Evolutionary conservation across 495 filamentous ascomycete genomes (phyloP).

Genomic region (Tuber magnatum): DNA sequence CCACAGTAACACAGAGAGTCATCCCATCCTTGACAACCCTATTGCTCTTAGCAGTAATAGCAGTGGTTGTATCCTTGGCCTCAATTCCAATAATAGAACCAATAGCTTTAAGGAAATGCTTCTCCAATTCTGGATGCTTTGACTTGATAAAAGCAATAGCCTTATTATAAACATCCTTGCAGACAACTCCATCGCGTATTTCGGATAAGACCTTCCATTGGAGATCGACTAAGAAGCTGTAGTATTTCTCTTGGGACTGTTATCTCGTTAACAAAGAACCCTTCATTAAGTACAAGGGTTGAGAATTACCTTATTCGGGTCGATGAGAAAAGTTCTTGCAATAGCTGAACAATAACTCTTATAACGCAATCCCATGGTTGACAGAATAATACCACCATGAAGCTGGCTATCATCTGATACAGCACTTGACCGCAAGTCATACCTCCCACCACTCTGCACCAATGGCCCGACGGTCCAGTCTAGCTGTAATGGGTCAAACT

Average conservation of each 20-base stretch:
- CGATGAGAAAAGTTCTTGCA: slow-evolving; percentile 87
- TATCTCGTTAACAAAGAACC: slow-evolving; percentile 5
- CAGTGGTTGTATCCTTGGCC: slow-evolving; percentile 68
- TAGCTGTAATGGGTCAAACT: slow-evolving; percentile 78
- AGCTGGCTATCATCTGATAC: slow-evolving; percentile 73
- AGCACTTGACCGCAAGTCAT: slow-evolving; percentile 73
- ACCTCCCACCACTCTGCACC: slow-evolving; percentile 90
- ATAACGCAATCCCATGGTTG: slow-evolving; percentile 84
- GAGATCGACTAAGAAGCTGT: slow-evolving; percentile 79
- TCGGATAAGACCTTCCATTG: slow-evolving; percentile 83
- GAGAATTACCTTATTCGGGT: slow-evolving; percentile 65
- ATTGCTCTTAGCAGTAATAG: slow-evolving; percentile 76
- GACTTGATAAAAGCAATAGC: slow-evolving; percentile 66
- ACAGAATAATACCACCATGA: slow-evolving; percentile 87
- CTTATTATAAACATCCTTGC: slow-evolving; percentile 88
- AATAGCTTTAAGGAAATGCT: slow-evolving; percentile 82
- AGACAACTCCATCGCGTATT: slow-evolving; percentile 74
- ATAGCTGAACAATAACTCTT: slow-evolving; percentile 88
- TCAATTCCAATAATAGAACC: slow-evolving; percentile 91
- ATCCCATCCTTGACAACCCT: slow-evolving; percentile 86
- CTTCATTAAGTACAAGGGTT: background rate
- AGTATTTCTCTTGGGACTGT: slow-evolving; percentile 74
- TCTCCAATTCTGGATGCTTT: slow-evolving; percentile 89
- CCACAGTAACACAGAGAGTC: slow-evolving; percentile 83
- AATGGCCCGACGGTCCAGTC: slow-evolving; percentile 92